These are phyloP conservation scores for Odontarrhena argentea DNA, from an alignment of 345 rosid species.

Conservation along the genomic window DNA sequence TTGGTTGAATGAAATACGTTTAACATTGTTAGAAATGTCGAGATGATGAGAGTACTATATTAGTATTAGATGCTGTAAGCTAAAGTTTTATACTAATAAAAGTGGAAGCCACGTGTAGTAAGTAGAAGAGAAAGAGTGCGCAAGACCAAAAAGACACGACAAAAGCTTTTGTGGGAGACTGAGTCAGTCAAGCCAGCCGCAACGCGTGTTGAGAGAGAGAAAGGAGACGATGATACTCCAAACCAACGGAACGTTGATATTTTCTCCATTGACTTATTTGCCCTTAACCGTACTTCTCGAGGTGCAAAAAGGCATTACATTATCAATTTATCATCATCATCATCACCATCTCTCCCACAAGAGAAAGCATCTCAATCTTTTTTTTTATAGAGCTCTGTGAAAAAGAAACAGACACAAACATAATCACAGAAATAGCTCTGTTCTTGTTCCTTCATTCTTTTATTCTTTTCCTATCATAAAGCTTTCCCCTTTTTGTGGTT, in stretches of 20 bases:
- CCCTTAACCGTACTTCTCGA: constrained; percentile 21
- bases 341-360: neutral
- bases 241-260: constrained; percentile 29
- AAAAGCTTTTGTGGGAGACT: constrained; percentile 26
- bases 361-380: constrained; percentile 5
- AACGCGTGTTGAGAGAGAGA: constrained; percentile 30
- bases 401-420: constrained; percentile 19
- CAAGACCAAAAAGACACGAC: constrained; percentile 32
- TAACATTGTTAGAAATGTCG: too few relatives aligned
- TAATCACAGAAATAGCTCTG: constrained; percentile 22
- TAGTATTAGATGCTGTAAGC: neutral
- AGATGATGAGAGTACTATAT: too few relatives aligned
- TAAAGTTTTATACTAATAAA: neutral
- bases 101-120: constrained; percentile 32
- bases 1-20: too few relatives aligned
- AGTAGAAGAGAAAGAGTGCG: constrained; percentile 16
- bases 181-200: constrained; percentile 27
- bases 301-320: constrained; percentile 1
- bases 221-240: neutral
- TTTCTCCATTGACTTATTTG: constrained; percentile 28
- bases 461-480: neutral
- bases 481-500: neutral
- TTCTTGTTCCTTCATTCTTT: constrained; percentile 33
- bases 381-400: constrained; percentile 7
- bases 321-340: neutral